phyloP scores from a whole-genome alignment of 106 monocot genomes.

The Platanthera zijinensis region DNA sequence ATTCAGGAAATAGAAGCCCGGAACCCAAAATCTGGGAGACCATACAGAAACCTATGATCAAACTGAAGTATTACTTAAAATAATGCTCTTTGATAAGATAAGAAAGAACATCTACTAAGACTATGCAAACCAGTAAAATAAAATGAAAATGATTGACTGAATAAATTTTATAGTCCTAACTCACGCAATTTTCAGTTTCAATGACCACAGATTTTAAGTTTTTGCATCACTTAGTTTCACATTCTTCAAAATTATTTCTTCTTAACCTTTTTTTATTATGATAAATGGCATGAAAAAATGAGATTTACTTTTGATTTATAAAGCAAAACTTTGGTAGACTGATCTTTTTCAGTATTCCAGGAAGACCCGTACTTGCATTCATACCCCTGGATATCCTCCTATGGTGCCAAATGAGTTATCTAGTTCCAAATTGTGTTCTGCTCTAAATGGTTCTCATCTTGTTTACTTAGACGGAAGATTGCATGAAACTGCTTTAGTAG shows the following conservation, averaged over 20 bases:
- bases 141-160: too few species aligned
- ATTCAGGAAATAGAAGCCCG: too few species aligned
- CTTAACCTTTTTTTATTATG: background rate
- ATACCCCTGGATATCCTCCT: slow-evolving; percentile 77
- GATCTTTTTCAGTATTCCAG: slow-evolving; percentile 24
- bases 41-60: too few species aligned
- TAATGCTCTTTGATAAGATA: too few species aligned
- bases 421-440: slow-evolving; percentile 50
- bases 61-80: too few species aligned
- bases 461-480: slow-evolving; percentile 84
- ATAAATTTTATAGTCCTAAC: too few species aligned
- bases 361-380: slow-evolving; percentile 96
- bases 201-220: too few species aligned
- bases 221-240: background rate
- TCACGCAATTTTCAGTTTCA: too few species aligned
- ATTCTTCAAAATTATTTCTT: background rate
- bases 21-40: too few species aligned
- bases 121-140: too few species aligned
- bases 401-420: slow-evolving; percentile 72
- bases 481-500: slow-evolving; percentile 80
- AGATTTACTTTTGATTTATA: slow-evolving; percentile 1
- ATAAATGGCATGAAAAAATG: background rate
- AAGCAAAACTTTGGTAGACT: background rate
- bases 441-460: slow-evolving; percentile 70
- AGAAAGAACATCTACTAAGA: too few species aligned